Percentiles rank a stretch among this genome's conserved stretches.
phyloP scores from a whole-genome alignment of 2,329 filamentous ascomycete genomes.

The Beauveria medogensis region DNA sequence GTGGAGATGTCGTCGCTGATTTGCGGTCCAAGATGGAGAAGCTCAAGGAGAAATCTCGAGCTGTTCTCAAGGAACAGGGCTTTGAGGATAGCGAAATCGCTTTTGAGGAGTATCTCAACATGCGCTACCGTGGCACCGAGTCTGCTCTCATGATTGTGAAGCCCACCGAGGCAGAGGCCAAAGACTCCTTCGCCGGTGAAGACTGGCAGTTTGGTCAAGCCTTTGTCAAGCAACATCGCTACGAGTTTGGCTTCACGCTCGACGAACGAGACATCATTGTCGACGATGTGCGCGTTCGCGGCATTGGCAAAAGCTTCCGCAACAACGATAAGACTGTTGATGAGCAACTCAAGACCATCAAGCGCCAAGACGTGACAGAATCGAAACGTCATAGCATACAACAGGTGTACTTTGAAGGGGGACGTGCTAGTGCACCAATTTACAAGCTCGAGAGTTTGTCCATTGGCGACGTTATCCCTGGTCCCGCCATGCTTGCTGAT shows the following conservation, averaged over 20 bases:
- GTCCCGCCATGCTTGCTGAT: slow-evolving; percentile 81
- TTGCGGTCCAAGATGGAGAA: slow-evolving; percentile 69
- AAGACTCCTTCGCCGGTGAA: slow-evolving; percentile 52
- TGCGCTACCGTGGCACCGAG: slow-evolving; percentile 85
- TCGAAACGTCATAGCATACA: slow-evolving; percentile 58
- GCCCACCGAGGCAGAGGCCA: slow-evolving; percentile 54
- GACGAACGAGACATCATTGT: slow-evolving; percentile 79
- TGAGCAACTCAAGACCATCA: slow-evolving; percentile 66
- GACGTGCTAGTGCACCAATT: slow-evolving; percentile 67
- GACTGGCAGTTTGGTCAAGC: slow-evolving; percentile 78
- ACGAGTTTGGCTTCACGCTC: slow-evolving; percentile 88
- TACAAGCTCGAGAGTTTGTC: slow-evolving; percentile 72
- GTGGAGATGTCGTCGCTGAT: slow-evolving; percentile 48
- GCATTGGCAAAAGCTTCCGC: slow-evolving; percentile 82
- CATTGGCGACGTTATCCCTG: slow-evolving; percentile 63
- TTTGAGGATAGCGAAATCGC: slow-evolving; percentile 67
- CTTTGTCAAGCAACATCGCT: slow-evolving; percentile 79
- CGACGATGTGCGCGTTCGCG: slow-evolving; percentile 80
- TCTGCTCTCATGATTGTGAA: slow-evolving; percentile 85
- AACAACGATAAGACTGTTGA: slow-evolving; percentile 76
- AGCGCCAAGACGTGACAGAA: slow-evolving; percentile 46
- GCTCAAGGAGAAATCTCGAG: slow-evolving; percentile 66
- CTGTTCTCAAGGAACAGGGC: slow-evolving; percentile 65
- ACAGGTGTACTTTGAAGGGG: slow-evolving; percentile 77
- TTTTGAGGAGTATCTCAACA: slow-evolving; percentile 90